These are phyloP conservation scores for Wickerhamiella azymoides DNA, from an alignment of 805 yeast genomes.

Conservation along the genomic window DNA sequence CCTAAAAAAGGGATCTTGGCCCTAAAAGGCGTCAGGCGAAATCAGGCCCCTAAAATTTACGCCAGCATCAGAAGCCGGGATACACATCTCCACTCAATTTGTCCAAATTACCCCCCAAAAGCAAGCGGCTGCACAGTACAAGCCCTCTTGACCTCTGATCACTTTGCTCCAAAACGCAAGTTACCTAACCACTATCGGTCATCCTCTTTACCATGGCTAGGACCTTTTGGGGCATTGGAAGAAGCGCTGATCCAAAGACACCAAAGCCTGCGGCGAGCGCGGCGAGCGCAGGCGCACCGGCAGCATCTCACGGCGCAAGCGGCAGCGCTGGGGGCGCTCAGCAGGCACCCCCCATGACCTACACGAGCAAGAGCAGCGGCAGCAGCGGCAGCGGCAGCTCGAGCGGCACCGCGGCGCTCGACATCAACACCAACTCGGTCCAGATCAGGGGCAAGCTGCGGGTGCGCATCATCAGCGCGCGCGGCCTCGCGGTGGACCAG, in stretches of 20 bases:
- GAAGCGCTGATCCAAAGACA: constrained; percentile 1
- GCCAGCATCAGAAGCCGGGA: too few relatives aligned
- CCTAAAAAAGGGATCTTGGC: too few relatives aligned
- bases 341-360: constrained; percentile 7
- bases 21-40: too few relatives aligned
- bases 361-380: constrained; percentile 3
- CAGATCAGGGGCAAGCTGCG: constrained; percentile 50
- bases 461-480: constrained; percentile 71
- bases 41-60: too few relatives aligned
- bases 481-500: constrained; percentile 31
- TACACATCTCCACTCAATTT: too few relatives aligned
- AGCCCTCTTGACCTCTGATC: too few relatives aligned
- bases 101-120: too few relatives aligned
- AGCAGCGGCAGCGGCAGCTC: background rate
- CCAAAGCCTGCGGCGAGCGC: constrained; percentile 2
- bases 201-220: constrained; percentile 8
- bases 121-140: too few relatives aligned
- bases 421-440: constrained; percentile 13
- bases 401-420: constrained; percentile 4
- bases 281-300: too few relatives aligned
- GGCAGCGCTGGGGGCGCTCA: too few relatives aligned
- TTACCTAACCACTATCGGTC: constrained; percentile 10
- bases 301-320: too few relatives aligned
- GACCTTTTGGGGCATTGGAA: constrained; percentile 8
- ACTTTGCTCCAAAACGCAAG: background rate